A percentile compares a stretch with the other conserved stretches of the same genome.
These are phyloP conservation scores for Tilletia walkeri DNA, from an alignment of 1,284 basidiomycete genomes.

Conservation along the genomic window DNA sequence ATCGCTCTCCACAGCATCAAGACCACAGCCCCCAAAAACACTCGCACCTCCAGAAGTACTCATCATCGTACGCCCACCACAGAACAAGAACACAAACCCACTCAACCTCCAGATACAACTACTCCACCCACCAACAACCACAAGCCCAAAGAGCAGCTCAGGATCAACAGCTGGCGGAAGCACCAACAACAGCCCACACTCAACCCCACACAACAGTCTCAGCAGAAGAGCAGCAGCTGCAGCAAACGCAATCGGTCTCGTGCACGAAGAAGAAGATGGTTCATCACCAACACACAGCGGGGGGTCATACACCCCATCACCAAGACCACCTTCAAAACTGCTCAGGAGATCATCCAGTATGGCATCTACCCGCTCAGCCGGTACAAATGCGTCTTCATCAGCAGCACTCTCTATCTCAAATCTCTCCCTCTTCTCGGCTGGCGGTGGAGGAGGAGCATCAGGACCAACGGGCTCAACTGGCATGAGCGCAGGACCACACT, in stretches of 20 bases:
- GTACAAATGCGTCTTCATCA: not conserved
- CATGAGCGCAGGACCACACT: not conserved
- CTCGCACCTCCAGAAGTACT: slow-evolving; percentile 46
- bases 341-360: not conserved
- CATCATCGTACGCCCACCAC: slow-evolving; percentile 67
- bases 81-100: slow-evolving; percentile 77
- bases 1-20: too few relatives aligned
- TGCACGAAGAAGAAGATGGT: slow-evolving; percentile 26
- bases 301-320: slow-evolving; percentile 2
- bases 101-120: slow-evolving; percentile 91
- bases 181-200: slow-evolving; percentile 23
- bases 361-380: not conserved
- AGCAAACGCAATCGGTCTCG: slow-evolving; percentile 17
- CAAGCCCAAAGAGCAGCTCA: not conserved
- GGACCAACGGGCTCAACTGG: too few relatives aligned
- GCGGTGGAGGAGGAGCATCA: too few relatives aligned
- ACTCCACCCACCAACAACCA: slow-evolving; percentile 58
- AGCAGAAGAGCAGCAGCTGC: slow-evolving; percentile 21
- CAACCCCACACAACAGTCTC: too few relatives aligned
- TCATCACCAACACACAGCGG: slow-evolving; percentile 12
- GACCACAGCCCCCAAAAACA: not conserved
- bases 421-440: not conserved
- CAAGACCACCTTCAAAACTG: not conserved
- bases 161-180: slow-evolving; percentile 18
- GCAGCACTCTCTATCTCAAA: not conserved